These are phyloP conservation scores for Cinchona pubescens DNA, from an alignment of 257 asterid genomes.

Conservation along the genomic window DNA sequence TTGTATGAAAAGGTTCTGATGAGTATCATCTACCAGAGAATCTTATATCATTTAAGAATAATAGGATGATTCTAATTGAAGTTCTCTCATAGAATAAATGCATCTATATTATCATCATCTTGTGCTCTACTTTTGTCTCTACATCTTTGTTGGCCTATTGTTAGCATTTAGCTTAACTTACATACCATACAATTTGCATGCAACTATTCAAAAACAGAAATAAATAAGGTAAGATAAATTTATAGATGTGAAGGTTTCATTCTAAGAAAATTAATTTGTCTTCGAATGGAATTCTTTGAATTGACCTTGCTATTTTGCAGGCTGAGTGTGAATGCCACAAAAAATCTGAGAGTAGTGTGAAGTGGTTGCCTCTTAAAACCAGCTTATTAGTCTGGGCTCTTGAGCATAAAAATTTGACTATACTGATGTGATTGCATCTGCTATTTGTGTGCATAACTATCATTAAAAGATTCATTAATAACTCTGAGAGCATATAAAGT, in stretches of 20 bases:
- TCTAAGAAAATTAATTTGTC: neutral
- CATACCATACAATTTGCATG: neutral
- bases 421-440: no score
- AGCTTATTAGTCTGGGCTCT: neutral
- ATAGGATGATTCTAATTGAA: no score
- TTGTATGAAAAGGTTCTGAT: no score
- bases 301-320: neutral
- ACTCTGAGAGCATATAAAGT: no score
- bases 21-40: no score
- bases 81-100: constrained; percentile 4
- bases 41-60: constrained; percentile 5
- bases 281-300: no score
- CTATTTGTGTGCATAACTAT: neutral
- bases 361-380: neutral
- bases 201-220: no score
- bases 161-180: neutral
- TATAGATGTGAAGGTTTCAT: no score
- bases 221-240: no score
- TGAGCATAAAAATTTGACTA: neutral
- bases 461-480: neutral
- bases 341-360: neutral
- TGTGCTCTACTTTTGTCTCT: neutral
- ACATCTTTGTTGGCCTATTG: neutral
- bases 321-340: no score
- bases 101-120: neutral